phyloP scores from a whole-genome alignment of 768 basidiomycete species.

The Pluteus cervinus region DNA sequence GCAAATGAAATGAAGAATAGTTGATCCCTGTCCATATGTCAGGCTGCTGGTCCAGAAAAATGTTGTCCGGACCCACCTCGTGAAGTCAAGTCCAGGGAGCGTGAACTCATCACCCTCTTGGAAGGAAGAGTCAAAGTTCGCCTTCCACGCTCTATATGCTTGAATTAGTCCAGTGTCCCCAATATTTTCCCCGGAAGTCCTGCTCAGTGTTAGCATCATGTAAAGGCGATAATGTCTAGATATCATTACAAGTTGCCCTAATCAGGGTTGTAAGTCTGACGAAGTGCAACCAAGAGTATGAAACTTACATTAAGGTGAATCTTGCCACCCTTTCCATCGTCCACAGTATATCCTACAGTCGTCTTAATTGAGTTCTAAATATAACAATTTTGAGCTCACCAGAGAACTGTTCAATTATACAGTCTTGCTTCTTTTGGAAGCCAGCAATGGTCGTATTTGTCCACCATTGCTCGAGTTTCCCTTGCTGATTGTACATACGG shows the following conservation, averaged over 20 bases:
- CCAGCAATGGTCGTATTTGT: slow-evolving; percentile 78
- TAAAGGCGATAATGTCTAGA: neutral
- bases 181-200: slow-evolving; percentile 90
- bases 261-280: slow-evolving; percentile 3
- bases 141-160: slow-evolving; percentile 89
- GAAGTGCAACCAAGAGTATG: neutral
- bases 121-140: slow-evolving; percentile 56
- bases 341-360: slow-evolving; percentile 64
- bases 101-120: slow-evolving; percentile 59
- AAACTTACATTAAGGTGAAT: slow-evolving; percentile 74
- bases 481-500: slow-evolving; percentile 84
- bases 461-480: slow-evolving; percentile 91
- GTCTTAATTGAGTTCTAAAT: slow-evolving; percentile 6
- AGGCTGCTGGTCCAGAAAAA: slow-evolving; percentile 1
- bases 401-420: slow-evolving; percentile 91
- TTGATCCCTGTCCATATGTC: slow-evolving; percentile 57
- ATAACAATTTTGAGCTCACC: slow-evolving; percentile 29
- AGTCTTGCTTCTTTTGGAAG: slow-evolving; percentile 78
- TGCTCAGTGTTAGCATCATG: slow-evolving; percentile 20
- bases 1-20: slow-evolving; percentile 92
- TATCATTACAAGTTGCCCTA: slow-evolving; percentile 68
- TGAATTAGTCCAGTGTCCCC: slow-evolving; percentile 83
- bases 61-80: slow-evolving; percentile 38
- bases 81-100: slow-evolving; percentile 76
- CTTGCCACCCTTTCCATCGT: slow-evolving; percentile 79